phyloP scores from a whole-genome alignment of 148 eudicot genomes.

The Chenopodium quinoa region DNA sequence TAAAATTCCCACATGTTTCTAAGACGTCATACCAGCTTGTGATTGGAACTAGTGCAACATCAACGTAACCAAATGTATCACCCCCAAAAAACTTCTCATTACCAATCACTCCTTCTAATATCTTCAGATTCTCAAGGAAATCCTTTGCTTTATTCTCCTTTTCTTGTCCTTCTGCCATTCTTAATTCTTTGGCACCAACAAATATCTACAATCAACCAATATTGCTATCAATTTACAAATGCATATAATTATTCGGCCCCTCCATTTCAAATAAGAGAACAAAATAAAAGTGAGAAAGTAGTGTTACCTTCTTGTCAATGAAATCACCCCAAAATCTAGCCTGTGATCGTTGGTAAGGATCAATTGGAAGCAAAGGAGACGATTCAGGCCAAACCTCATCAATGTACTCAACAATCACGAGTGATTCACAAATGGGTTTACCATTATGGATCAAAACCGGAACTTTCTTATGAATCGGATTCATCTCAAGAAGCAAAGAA shows the following conservation, averaged over 20 bases:
- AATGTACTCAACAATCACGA: constrained; percentile 23
- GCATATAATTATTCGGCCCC: background rate
- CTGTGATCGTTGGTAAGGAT: constrained; percentile 16
- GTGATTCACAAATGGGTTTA: constrained; percentile 10
- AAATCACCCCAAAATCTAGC: background rate
- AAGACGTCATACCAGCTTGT: constrained; percentile 21
- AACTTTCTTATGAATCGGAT: background rate
- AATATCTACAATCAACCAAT: constrained; percentile 6
- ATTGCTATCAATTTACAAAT: background rate
- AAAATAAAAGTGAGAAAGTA: too few species aligned
- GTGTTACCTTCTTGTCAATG: constrained; percentile 24
- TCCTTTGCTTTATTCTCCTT: constrained; percentile 2
- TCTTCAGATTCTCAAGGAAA: constrained; percentile 4
- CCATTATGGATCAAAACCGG: too few species aligned
- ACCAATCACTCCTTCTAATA: constrained; percentile 6
- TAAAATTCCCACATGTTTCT: constrained; percentile 22
- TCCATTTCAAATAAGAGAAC: too few species aligned
- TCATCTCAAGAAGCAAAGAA: constrained; percentile 15
- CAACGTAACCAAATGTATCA: constrained; percentile 19
- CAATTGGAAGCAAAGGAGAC: constrained; percentile 2
- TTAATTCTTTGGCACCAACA: constrained; percentile 6
- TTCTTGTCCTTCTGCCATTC: constrained; percentile 19
- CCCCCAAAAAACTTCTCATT: constrained; percentile 21
- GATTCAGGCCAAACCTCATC: constrained; percentile 18
- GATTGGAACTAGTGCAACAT: constrained; percentile 13